A percentile compares a stretch with the other conserved stretches of the same genome.
These are phyloP conservation scores for Moesziomyces parantarcticus DNA, from an alignment of 1,284 basidiomycete genomes.

Conservation along the genomic window DNA sequence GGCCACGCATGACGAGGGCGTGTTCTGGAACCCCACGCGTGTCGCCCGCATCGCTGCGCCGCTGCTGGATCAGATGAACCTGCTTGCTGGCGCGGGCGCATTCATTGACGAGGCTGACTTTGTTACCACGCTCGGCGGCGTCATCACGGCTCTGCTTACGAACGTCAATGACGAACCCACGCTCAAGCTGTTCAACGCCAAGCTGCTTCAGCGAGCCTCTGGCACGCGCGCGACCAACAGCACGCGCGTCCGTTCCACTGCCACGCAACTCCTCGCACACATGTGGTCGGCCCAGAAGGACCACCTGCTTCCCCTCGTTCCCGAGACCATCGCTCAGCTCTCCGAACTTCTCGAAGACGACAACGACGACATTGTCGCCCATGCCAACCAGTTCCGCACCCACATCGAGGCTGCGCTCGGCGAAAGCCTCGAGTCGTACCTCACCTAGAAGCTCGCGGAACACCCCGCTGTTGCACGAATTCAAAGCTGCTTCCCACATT, in stretches of 20 bases:
- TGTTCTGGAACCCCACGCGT: constrained; percentile 89
- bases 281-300: constrained; percentile 77
- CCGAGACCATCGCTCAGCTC: constrained; percentile 72
- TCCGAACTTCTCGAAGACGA: constrained; percentile 71
- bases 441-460: constrained; percentile 19
- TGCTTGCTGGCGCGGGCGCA: constrained; percentile 10
- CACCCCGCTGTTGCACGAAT: neutral
- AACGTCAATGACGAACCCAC: constrained; percentile 74
- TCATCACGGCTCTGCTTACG: constrained; percentile 72
- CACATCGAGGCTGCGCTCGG: constrained; percentile 69
- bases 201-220: constrained; percentile 78
- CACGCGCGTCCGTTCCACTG: constrained; percentile 70
- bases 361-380: constrained; percentile 68
- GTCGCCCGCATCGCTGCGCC: constrained; percentile 75
- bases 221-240: constrained; percentile 72
- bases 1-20: constrained; percentile 82
- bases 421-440: constrained; percentile 69
- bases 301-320: constrained; percentile 72
- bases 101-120: constrained; percentile 17
- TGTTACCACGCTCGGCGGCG: constrained; percentile 9
- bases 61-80: constrained; percentile 75
- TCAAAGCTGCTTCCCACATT: neutral
- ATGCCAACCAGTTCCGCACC: constrained; percentile 69
- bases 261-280: constrained; percentile 76
- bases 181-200: constrained; percentile 83